Conservation (phyloP, 129 eudicot genomes). For the Artemisia tridentata region DNA sequence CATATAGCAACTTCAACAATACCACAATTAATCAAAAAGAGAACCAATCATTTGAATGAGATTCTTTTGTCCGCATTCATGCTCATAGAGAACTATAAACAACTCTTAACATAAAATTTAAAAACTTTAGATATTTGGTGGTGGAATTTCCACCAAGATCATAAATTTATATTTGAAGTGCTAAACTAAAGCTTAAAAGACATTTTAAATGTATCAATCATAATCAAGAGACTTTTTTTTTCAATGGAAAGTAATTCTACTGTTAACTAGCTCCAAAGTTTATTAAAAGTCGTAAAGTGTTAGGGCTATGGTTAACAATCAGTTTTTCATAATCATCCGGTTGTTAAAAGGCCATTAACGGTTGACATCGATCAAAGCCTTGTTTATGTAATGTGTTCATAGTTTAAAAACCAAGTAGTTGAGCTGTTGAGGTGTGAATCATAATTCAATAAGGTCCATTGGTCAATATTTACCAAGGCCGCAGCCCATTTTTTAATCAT, state of each 20-base stretch:
- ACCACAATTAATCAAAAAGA: constrained; percentile 34
- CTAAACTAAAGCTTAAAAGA: not conserved
- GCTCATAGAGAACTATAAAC: constrained; percentile 15
- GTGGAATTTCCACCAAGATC: constrained; percentile 39
- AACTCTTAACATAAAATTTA: constrained; percentile 14
- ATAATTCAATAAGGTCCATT: constrained; percentile 14
- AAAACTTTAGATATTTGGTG: constrained; percentile 12
- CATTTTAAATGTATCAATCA: no score
- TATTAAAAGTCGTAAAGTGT: no score
- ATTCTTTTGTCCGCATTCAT: constrained; percentile 41
- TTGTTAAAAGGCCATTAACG: no score
- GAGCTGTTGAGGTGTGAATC: not conserved
- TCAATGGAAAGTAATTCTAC: no score
- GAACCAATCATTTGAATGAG: constrained; percentile 33
- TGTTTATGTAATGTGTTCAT: not conserved
- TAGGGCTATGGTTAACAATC: no score
- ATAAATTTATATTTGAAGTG: not conserved
- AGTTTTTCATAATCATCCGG: no score
- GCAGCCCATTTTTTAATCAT: constrained; percentile 31
- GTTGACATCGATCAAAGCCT: no score
- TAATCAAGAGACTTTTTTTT: no score
- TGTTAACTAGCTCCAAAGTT: no score
- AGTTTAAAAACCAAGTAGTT: not conserved
- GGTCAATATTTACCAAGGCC: constrained; percentile 26
- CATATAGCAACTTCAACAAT: constrained; percentile 39